Conservation (phyloP, 2,329 filamentous ascomycete species). For the Cordyceps cateniannulata region DNA sequence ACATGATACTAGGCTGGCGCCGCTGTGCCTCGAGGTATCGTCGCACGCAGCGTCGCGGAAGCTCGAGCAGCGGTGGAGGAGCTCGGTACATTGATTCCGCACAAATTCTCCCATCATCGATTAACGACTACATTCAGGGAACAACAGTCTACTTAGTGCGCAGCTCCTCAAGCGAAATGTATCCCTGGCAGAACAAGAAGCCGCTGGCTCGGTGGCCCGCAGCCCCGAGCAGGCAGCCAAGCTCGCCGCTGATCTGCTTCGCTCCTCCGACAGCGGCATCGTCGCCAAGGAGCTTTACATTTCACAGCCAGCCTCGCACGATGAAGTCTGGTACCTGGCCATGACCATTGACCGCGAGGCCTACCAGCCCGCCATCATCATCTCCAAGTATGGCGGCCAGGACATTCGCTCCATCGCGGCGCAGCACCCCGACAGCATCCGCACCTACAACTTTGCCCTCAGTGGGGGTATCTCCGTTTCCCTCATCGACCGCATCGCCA, state of each 20-base stretch:
- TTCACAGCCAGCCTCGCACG: conserved; percentile 24
- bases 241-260: conserved; percentile 19
- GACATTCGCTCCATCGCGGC: conserved; percentile 18
- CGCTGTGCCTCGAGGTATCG: conserved; percentile 18
- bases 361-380: conserved; percentile 29
- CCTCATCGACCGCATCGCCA: conserved; percentile 16
- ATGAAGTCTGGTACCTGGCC: conserved; percentile 33
- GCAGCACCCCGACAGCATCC: background rate
- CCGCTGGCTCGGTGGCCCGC: background rate
- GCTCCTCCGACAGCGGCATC: conserved; percentile 1
- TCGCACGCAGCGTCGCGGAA: conserved; percentile 19
- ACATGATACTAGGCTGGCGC: conserved; percentile 20
- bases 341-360: conserved; percentile 38
- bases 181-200: background rate
- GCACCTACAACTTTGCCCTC: conserved; percentile 21
- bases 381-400: conserved; percentile 22
- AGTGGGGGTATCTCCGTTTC: conserved; percentile 22
- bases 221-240: conserved; percentile 15
- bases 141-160: conserved; percentile 21
- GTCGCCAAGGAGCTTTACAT: conserved; percentile 30
- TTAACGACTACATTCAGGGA: conserved; percentile 14
- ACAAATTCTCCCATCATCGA: too few relatives aligned
- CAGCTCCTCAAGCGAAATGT: conserved; percentile 20
- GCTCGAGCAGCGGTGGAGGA: conserved; percentile 17
- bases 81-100: conserved; percentile 17